Percentiles rank a stretch among this genome's conserved stretches.
Conservation (phyloP, 805 yeast genomes). For the Diddensiella transvaalensis region DNA sequence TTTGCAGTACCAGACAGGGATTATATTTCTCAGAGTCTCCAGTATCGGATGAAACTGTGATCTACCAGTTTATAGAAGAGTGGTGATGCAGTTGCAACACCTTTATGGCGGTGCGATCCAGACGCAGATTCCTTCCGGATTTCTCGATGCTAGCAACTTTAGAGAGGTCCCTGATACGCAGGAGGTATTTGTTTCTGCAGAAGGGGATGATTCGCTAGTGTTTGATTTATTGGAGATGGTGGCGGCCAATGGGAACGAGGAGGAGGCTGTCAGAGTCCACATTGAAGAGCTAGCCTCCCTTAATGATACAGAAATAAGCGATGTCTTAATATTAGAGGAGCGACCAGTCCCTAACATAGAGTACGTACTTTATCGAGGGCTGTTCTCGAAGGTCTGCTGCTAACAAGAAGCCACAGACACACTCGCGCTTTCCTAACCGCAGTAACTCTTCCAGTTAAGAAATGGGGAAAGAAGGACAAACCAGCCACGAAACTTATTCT, state of each 20-base stretch:
- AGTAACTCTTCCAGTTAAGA: conserved; percentile 44
- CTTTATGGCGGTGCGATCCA: conserved; percentile 84
- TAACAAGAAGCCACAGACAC: background rate
- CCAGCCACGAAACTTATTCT: conserved; percentile 37
- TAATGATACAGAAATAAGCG: conserved; percentile 19
- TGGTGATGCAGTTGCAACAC: conserved; percentile 25
- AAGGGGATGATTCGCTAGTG: conserved; percentile 31
- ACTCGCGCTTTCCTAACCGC: conserved; percentile 33
- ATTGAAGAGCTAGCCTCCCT: conserved; percentile 27
- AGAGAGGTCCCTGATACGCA: conserved; percentile 91
- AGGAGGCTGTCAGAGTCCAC: conserved; percentile 25
- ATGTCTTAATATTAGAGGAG: background rate
- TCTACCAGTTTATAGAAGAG: too few relatives aligned
- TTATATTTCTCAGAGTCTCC: too few relatives aligned
- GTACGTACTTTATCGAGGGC: too few relatives aligned
- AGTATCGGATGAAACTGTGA: too few relatives aligned
- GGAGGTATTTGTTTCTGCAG: conserved; percentile 70
- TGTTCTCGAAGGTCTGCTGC: background rate
- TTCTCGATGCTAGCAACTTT: conserved; percentile 71
- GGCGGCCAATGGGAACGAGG: conserved; percentile 22
- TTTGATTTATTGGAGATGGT: conserved; percentile 41
- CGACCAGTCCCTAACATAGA: background rate
- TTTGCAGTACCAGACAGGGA: too few relatives aligned
- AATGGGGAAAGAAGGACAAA: conserved; percentile 47
- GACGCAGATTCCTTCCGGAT: conserved; percentile 52